Conservation (phyloP, 169 alveolate species). For the Cryptosporidium viatorum region DNA sequence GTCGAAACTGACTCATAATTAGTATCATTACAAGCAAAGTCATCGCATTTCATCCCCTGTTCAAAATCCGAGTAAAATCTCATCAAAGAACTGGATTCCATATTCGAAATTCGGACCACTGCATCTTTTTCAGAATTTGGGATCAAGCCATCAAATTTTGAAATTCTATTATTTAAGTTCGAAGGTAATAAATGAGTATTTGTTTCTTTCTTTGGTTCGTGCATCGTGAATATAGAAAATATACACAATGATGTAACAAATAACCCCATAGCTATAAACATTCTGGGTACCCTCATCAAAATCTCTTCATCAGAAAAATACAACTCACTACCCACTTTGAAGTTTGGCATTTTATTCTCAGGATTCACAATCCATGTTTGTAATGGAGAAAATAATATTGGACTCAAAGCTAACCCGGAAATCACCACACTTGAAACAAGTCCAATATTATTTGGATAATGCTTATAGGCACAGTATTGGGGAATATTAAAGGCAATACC, state of each 20-base stretch:
- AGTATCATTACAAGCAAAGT: not conserved
- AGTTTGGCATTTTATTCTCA: slow-evolving; percentile 12
- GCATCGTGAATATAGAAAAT: slow-evolving; percentile 21
- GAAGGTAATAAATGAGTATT: not conserved
- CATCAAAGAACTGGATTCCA: not conserved
- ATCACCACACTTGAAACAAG: slow-evolving; percentile 51
- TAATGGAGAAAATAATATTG: slow-evolving; percentile 60
- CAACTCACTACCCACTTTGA: slow-evolving; percentile 26
- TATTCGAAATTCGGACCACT: not conserved
- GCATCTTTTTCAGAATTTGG: not conserved
- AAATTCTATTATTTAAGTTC: not conserved
- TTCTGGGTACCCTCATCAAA: slow-evolving; percentile 37
- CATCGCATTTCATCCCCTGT: not conserved
- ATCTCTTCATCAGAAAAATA: slow-evolving; percentile 49
- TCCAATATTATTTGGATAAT: slow-evolving; percentile 48
- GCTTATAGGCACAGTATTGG: slow-evolving; percentile 60
- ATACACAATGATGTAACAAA: slow-evolving; percentile 1
- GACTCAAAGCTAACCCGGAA: slow-evolving; percentile 66
- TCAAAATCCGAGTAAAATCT: not conserved
- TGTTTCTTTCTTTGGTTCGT: slow-evolving; percentile 24
- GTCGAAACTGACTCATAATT: not conserved
- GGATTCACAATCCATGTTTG: slow-evolving; percentile 63
- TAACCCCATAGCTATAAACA: slow-evolving; percentile 59
- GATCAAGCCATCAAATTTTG: not conserved
- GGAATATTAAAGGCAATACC: slow-evolving; percentile 65